These are phyloP conservation scores for Pinus albicaulis DNA, from an alignment of 75 land plant species.

Conservation along the genomic window DNA sequence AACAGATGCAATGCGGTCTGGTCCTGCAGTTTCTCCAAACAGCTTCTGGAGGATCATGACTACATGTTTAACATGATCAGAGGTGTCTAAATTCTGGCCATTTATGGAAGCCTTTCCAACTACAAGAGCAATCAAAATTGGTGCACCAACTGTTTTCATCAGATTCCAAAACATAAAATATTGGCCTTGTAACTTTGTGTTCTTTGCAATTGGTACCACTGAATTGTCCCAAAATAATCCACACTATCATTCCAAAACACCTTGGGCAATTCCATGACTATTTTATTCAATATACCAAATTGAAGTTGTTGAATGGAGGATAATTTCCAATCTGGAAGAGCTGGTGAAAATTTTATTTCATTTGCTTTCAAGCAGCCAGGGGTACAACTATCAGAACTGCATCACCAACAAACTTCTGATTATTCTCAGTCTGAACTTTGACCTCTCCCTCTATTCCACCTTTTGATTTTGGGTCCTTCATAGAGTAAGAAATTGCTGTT, in stretches of 20 bases:
- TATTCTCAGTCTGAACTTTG: too few relatives aligned
- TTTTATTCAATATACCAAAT: constrained; percentile 88
- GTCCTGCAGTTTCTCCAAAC: constrained; percentile 72
- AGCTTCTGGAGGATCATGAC: constrained; percentile 65
- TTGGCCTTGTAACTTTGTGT: constrained; percentile 57
- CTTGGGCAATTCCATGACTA: constrained; percentile 76
- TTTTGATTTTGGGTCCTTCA: constrained; percentile 11
- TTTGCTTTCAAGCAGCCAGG: constrained; percentile 85
- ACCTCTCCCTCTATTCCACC: not conserved
- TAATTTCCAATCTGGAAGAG: constrained; percentile 75
- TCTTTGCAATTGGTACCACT: constrained; percentile 48
- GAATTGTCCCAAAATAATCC: constrained; percentile 84
- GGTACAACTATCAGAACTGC: constrained; percentile 85
- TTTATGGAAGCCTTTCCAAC: constrained; percentile 92
- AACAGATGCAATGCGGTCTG: constrained; percentile 75
- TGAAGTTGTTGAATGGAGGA: constrained; percentile 78
- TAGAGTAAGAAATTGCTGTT: constrained; percentile 46
- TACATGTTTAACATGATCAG: constrained; percentile 77
- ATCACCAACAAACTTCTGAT: too few relatives aligned
- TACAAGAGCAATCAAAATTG: constrained; percentile 88
- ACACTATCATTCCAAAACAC: constrained; percentile 91
- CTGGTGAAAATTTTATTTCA: constrained; percentile 66
- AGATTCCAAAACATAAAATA: constrained; percentile 99
- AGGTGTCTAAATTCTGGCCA: constrained; percentile 47
- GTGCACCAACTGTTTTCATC: constrained; percentile 82